These are phyloP conservation scores for Talaromyces atroroseus DNA, from an alignment of 2,329 filamentous ascomycete genomes.

Conservation along the genomic window DNA sequence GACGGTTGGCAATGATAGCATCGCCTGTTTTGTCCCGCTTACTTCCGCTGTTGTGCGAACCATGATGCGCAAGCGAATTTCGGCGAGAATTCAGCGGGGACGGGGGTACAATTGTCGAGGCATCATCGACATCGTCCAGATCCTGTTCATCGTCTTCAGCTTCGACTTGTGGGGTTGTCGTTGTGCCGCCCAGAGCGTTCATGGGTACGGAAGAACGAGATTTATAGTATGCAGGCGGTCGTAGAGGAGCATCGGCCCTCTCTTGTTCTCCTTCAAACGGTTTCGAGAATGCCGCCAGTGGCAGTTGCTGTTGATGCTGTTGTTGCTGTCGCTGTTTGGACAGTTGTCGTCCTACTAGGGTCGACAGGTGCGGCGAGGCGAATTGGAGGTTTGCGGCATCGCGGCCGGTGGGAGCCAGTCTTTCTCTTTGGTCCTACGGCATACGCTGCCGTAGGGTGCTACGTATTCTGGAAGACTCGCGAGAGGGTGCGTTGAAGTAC, in stretches of 20 bases:
- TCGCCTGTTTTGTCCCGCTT: neutral
- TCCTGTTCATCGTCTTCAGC: neutral
- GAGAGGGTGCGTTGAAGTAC: neutral
- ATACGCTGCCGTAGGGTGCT: constrained; percentile 22
- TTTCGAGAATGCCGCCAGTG: neutral
- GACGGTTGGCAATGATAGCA: neutral
- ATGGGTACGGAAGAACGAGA: constrained; percentile 3
- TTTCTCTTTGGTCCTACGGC: constrained; percentile 28
- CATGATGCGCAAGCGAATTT: constrained; percentile 2
- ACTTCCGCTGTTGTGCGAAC: neutral
- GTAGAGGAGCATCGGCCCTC: neutral
- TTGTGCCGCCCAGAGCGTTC: constrained; percentile 5
- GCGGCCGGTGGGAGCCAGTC: constrained; percentile 37
- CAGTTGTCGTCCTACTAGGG: constrained; percentile 8
- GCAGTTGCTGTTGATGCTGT: neutral
- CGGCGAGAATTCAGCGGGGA: constrained; percentile 25
- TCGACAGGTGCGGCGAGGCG: constrained; percentile 22
- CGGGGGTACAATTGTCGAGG: constrained; percentile 23
- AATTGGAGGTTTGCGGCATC: constrained; percentile 33
- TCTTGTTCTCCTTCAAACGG: neutral
- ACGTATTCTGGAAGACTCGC: neutral
- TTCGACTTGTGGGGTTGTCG: neutral
- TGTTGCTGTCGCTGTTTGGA: neutral
- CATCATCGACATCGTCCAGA: constrained; percentile 24
- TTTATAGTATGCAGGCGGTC: neutral